Evolutionary conservation across 441 rosid genomes (phyloP), one percentile per base, ranked within the genome.

Genomic region (Biscutella laevigata): DNA sequence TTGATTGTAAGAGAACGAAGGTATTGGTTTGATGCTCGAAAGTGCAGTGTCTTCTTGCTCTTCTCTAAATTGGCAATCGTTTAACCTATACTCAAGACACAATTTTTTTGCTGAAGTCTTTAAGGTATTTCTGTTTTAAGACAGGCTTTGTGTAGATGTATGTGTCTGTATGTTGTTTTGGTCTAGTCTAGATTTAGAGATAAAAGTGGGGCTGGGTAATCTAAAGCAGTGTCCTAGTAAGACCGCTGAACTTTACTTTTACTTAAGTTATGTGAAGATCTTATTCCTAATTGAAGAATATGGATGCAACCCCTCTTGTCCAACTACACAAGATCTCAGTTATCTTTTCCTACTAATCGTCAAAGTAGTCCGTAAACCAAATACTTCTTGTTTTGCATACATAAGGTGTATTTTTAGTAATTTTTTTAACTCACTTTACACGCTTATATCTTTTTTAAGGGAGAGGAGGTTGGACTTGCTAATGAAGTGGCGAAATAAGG

Each of bases 401-500:
- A 26, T 26, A 28, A 33, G 19, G 13, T 39, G 61, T 21, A 42
- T 35, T 43, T 29, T 30, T 47, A 20, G 40, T 17, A 32, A 37
- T 29, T 36, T 39, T 17, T 36, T 32, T 40, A 49, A 56, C 33
- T 27, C 50, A 62, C 61, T 50, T 68, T 11, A 21, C 68, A 50
- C 7, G 6, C 25, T 34, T 17, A 52, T 42, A 48, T 36, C 54
- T 59, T 50, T 54, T 59, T 14, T 72, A 32, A 88, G 95, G 80
- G 99, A 90, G 47, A 81, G 81, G 69, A 81, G 99, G 62, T 77
- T 69, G 27, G 94, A 85, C 55, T 74, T 81, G 77, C 77, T 90
- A 50, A 75, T 71, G 29, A 94, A 90, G 71, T 94, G 99, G 99
- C 84, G 83, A 72, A 58, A 71, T 48, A 94, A 90, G 72, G 99